Evolutionary conservation across 257 asterid species (phyloP).

Genomic region (Fraxinus cuspidata): DNA sequence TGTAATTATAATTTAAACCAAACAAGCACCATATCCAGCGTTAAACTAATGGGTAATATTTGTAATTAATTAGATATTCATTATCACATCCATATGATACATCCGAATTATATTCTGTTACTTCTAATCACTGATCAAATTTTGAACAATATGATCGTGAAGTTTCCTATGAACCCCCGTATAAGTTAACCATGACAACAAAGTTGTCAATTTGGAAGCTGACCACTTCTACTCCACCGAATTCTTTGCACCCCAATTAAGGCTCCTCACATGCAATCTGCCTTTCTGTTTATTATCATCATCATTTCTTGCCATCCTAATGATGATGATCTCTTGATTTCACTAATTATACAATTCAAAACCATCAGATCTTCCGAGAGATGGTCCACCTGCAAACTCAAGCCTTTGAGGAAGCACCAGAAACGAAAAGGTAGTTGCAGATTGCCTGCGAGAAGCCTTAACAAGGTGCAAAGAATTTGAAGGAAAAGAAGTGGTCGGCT

Average conservation of each 20-base stretch:
- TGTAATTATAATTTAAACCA: no score
- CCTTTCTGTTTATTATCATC: slow-evolving; percentile 49
- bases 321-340: slow-evolving; percentile 52
- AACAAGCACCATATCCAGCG: not conserved
- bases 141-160: not conserved
- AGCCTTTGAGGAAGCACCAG: slow-evolving; percentile 30
- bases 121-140: not conserved
- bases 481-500: no score
- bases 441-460: no score
- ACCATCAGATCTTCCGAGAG: slow-evolving; percentile 28
- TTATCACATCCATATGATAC: not conserved
- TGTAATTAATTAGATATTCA: not conserved
- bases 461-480: slow-evolving; percentile 33
- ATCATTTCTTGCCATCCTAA: slow-evolving; percentile 32
- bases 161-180: not conserved
- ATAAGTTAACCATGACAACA: no score
- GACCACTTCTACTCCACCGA: slow-evolving; percentile 74
- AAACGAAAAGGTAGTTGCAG: slow-evolving; percentile 40
- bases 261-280: slow-evolving; percentile 68
- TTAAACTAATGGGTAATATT: not conserved
- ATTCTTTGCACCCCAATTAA: slow-evolving; percentile 66
- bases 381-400: slow-evolving; percentile 24
- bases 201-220: slow-evolving; percentile 59
- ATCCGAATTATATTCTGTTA: not conserved
- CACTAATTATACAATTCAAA: slow-evolving; percentile 43